Evolutionary conservation across 345 rosid species (phyloP).

Genomic region (Brassica incana): DNA sequence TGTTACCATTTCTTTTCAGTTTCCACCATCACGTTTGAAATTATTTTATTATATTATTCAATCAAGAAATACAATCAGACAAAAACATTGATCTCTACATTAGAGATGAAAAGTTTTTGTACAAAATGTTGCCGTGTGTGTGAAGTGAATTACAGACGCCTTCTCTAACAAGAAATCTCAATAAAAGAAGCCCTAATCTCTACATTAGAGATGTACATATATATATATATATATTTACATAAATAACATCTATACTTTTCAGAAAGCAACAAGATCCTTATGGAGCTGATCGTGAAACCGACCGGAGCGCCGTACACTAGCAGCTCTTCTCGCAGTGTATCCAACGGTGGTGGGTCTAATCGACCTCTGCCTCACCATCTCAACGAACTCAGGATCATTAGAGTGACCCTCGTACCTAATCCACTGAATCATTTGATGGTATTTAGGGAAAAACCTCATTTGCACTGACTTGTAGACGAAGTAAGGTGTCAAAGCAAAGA

Average conservation of each 20-base stretch:
- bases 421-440: conserved; percentile 98
- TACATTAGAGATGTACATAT: conserved; percentile 3
- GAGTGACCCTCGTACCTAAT: conserved; percentile 66
- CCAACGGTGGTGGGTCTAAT: conserved; percentile 78
- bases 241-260: conserved; percentile 12
- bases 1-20: background rate
- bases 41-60: background rate
- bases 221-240: conserved; percentile 16
- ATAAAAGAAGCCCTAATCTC: conserved; percentile 19
- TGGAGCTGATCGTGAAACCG: conserved; percentile 35
- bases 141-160: conserved; percentile 15
- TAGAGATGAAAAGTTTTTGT: background rate
- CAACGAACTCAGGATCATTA: conserved; percentile 66
- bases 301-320: conserved; percentile 38
- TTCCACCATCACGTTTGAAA: background rate
- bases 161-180: conserved; percentile 16
- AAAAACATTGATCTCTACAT: background rate
- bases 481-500: conserved; percentile 65
- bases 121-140: conserved; percentile 25
- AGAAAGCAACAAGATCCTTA: conserved; percentile 30
- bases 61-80: background rate
- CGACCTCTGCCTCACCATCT: conserved; percentile 81
- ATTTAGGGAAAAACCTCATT: conserved; percentile 78
- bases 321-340: conserved; percentile 53
- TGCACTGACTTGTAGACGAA: conserved; percentile 67